Conservation (phyloP, 768 basidiomycete genomes). For the Termitomyces sp. region DNA sequence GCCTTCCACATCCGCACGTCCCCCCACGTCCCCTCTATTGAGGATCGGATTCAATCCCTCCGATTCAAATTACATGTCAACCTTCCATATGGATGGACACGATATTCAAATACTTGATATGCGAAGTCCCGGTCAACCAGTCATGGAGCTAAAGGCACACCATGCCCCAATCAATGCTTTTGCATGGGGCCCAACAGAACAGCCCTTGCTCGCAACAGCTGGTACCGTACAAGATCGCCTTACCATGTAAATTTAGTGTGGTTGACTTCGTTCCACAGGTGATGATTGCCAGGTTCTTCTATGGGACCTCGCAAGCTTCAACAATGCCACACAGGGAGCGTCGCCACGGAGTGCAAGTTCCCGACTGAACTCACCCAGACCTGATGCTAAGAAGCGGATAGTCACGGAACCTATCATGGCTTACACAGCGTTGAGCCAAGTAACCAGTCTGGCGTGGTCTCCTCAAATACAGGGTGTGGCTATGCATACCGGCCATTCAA, state of each 20-base stretch:
- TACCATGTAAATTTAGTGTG: not conserved
- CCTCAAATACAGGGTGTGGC: slow-evolving; percentile 74
- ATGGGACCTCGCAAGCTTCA: slow-evolving; percentile 70
- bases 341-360: slow-evolving; percentile 71
- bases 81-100: slow-evolving; percentile 89
- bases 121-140: slow-evolving; percentile 93
- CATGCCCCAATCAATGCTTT: slow-evolving; percentile 78
- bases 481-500: slow-evolving; percentile 73
- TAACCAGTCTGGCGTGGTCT: slow-evolving; percentile 88
- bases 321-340: slow-evolving; percentile 53
- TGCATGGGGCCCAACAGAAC: slow-evolving; percentile 85
- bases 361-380: slow-evolving; percentile 73
- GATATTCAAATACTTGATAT: slow-evolving; percentile 95
- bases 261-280: slow-evolving; percentile 37
- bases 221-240: slow-evolving; percentile 40
- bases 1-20: slow-evolving; percentile 55
- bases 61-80: slow-evolving; percentile 93
- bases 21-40: slow-evolving; percentile 75
- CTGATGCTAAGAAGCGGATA: slow-evolving; percentile 72
- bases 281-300: slow-evolving; percentile 93
- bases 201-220: slow-evolving; percentile 81
- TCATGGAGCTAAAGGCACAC: slow-evolving; percentile 87
- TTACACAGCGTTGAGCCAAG: slow-evolving; percentile 71
- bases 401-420: slow-evolving; percentile 80
- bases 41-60: slow-evolving; percentile 89